phyloP scores from a whole-genome alignment of 2,329 filamentous ascomycete genomes.

The Endocalyx cinctus region DNA sequence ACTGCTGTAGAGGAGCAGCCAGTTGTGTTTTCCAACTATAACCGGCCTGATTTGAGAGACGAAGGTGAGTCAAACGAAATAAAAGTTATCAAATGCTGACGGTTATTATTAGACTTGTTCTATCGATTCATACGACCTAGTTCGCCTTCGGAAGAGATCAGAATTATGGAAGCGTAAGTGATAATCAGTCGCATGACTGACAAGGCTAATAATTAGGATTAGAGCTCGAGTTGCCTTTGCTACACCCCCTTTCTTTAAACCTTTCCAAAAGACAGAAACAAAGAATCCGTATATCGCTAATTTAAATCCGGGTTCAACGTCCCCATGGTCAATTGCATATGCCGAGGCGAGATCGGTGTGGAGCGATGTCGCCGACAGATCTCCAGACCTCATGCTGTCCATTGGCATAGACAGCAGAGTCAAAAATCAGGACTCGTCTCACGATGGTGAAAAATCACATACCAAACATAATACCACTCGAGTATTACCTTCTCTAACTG shows the following conservation, averaged over 20 bases:
- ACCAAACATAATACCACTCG: too few relatives aligned
- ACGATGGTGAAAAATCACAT: too few relatives aligned
- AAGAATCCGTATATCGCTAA: constrained; percentile 19
- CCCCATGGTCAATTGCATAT: constrained; percentile 21
- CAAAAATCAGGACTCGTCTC: too few relatives aligned
- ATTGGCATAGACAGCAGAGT: constrained; percentile 24
- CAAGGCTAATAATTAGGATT: constrained; percentile 1
- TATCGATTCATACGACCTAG: constrained; percentile 25
- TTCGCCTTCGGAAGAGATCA: constrained; percentile 22
- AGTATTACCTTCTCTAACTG: too few relatives aligned
- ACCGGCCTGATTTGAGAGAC: constrained; percentile 20
- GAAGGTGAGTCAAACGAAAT: constrained; percentile 16
- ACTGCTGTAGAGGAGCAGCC: constrained; percentile 17
- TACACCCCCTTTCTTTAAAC: constrained; percentile 24
- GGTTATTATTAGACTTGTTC: constrained; percentile 15
- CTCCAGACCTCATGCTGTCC: constrained; percentile 25
- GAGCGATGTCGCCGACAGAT: constrained; percentile 17
- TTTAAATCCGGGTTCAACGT: constrained; percentile 18
- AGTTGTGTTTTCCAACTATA: constrained; percentile 28
- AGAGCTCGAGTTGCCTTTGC: constrained; percentile 26
- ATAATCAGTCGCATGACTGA: too few relatives aligned
- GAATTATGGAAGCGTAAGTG: constrained; percentile 28
- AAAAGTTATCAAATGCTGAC: too few relatives aligned
- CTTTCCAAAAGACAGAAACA: constrained; percentile 24
- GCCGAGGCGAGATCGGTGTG: constrained; percentile 24